Base-by-base conservation (phyloP, 2,329 filamentous ascomycete species). In the Microcyclospora pomicola region DNA sequence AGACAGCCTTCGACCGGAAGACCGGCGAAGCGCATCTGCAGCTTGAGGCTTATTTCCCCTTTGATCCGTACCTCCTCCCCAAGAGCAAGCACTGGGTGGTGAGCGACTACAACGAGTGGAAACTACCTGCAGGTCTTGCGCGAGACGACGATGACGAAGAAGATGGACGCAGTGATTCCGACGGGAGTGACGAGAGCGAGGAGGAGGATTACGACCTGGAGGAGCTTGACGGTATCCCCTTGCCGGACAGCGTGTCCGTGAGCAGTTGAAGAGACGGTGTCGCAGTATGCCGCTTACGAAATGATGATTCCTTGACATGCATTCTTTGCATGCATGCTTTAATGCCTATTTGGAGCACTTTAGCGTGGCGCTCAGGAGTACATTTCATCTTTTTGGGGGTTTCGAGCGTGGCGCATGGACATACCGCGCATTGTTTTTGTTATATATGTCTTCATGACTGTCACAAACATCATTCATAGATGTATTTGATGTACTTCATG, bases 11-110 rank as follows among this genome's bases (percentile, higher is more conserved):
- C 31, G 64, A 59, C 9, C 58, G 56, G 37, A 67, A 67, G 50
- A 72, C 77, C 38, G 81, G 82, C 41, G 84, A 94, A 48, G 77
- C 79, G 44, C 80, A 77, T 52, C 79, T 88, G 52, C 80, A 94
- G 59, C 71, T 98, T 2, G 87, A 96, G 49, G 82, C 86, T 0
- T 95, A 93, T 59, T 98, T 96, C 54, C 91, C 91, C 0, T 98
- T 98, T 53, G 91, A 98, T 56, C 92, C 92, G 2, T 98, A 96
- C 59, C 81, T 88, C 52, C 67, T 98, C 35, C 87, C 87, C 1
- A 68, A 77, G 48, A 95, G 87, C 59, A 85, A 82, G 60, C 72
- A 77, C 42, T 96, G 91, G 92, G 64, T 98, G 10, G 80, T 86
- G 44, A 71, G 74, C 14, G 81, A 92, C 54, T 95, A 94, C 54